Base-by-base conservation (phyloP, 345 rosid genomes). In the Bretschneidera sinensis region DNA sequence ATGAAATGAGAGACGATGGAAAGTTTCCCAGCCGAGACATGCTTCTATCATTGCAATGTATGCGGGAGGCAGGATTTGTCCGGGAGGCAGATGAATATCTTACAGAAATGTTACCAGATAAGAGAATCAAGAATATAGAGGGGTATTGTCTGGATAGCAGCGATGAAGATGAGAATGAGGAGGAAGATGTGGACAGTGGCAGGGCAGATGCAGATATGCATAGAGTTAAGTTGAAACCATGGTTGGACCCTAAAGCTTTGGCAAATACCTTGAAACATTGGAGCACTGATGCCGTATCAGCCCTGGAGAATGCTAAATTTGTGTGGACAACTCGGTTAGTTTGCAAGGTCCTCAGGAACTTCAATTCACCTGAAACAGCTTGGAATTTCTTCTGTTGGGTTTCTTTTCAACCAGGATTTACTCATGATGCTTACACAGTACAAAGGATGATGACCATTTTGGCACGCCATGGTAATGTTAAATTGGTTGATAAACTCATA, bases 371-470 rank as follows among this genome's bases (percentile, higher is more conserved):
- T 13, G 83, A 84, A 63, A 75, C 83, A 56, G 97, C 97, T 15
- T 89, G 98, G 98, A 73, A 67, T 56, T 87, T 89, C 83, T 92
- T 92, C 77, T 81, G 88, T 65, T 92, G 97, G 98, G 94, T 92
- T 57, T 87, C 88, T 45, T 71, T 49, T 79, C 98, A 87, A 72
- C 95, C 96, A 0, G 92, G 87, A 61, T 89, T 83, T 71, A 75
- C 85, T 51, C 98, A 89, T 17, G 89, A 92, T 57, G 71, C 82
- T 48, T 87, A 85, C 69, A 79, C 96, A 0, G 81, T 85, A 1
- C 82, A 85, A 76, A 80, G 94, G 73, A 83, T 85, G 96, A 80
- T 87, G 78, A 68, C 90, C 58, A 72, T 89, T 63, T 72, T 85
- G 61, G 91, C 96, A 51, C 83, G 78, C 22, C 80, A 76, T 65